Conservation (phyloP, 2,329 filamentous ascomycete species). For the Aspergillus sp. region DNA sequence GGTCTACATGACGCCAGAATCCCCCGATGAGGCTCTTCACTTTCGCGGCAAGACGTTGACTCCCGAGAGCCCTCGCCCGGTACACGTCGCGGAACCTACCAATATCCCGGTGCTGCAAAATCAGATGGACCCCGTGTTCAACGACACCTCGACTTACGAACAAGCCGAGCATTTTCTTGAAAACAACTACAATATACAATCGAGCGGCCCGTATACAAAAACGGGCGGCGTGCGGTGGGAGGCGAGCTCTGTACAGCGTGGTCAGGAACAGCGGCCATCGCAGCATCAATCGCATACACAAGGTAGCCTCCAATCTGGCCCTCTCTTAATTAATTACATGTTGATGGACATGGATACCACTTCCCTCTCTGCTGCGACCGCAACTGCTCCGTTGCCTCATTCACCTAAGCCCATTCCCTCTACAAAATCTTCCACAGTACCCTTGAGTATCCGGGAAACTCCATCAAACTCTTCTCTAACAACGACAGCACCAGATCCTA, state of each 20-base stretch:
- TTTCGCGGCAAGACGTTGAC: constrained; percentile 66
- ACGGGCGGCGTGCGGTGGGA: constrained; percentile 14
- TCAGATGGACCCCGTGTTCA: constrained; percentile 71
- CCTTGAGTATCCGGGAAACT: constrained; percentile 12
- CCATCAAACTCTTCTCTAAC: constrained; percentile 26
- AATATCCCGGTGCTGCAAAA: constrained; percentile 70
- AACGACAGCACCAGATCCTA: constrained; percentile 26
- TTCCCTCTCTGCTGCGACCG: constrained; percentile 20
- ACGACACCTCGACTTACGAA: constrained; percentile 62
- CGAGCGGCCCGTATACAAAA: constrained; percentile 18
- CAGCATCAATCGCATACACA: constrained; percentile 18
- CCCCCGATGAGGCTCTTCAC: constrained; percentile 52
- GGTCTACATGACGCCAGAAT: constrained; percentile 57
- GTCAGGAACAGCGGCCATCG: constrained; percentile 16
- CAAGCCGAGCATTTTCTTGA: constrained; percentile 37
- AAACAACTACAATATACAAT: constrained; percentile 15
- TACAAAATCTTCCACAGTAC: constrained; percentile 12
- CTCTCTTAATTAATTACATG: constrained; percentile 24
- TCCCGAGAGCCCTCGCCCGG: constrained; percentile 69
- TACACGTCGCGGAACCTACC: constrained; percentile 66
- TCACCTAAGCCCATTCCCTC: constrained; percentile 20
- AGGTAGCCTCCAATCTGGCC: constrained; percentile 35
- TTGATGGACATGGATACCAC: constrained; percentile 29
- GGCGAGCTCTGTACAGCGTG: constrained; percentile 17
- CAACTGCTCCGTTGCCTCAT: constrained; percentile 18